Evolutionary conservation across 2,329 filamentous ascomycete species (phyloP).

Genomic region (Hansfordia pulvinata): DNA sequence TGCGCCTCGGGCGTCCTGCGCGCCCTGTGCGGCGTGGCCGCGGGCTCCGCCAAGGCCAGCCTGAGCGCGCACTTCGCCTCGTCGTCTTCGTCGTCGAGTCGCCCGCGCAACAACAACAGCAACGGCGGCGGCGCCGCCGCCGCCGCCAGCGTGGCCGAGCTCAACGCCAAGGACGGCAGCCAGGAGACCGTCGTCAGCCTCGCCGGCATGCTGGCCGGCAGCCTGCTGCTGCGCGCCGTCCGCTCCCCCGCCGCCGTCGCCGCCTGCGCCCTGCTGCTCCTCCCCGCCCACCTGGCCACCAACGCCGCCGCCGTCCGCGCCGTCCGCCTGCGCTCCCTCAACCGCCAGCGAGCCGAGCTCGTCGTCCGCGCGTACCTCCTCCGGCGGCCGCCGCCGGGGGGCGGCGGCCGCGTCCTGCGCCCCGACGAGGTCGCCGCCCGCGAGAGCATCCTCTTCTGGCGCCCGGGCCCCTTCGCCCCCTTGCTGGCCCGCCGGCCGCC

Average conservation of each 20-base stretch:
- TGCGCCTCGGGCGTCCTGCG: conserved; percentile 36
- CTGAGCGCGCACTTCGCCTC: conserved; percentile 91
- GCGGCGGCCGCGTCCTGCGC: conserved; percentile 36
- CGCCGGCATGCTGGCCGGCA: conserved; percentile 75
- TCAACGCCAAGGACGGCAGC: conserved; percentile 87
- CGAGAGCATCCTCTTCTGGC: conserved; percentile 51
- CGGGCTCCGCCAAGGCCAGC: conserved; percentile 79
- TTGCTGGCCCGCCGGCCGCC: no score
- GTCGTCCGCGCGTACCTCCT: conserved; percentile 49
- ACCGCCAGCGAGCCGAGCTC: conserved; percentile 74
- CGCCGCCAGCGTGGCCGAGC: conserved; percentile 71
- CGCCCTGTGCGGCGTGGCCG: conserved; percentile 75
- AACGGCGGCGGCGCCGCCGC: conserved; percentile 67
- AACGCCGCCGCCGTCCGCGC: conserved; percentile 79
- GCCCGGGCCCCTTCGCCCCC: no score
- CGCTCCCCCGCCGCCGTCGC: conserved; percentile 61
- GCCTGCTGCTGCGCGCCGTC: conserved; percentile 64
- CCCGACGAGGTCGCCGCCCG: conserved; percentile 52
- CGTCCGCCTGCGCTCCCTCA: conserved; percentile 73
- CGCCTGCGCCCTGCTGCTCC: conserved; percentile 54
- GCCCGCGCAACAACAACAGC: conserved; percentile 55
- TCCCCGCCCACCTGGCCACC: conserved; percentile 65
- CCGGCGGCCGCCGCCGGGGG: no score
- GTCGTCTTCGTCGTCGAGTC: no score
- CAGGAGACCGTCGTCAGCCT: conserved; percentile 91